These are phyloP conservation scores for Calonectria montana DNA, from an alignment of 2,329 filamentous ascomycete genomes.

Conservation along the genomic window DNA sequence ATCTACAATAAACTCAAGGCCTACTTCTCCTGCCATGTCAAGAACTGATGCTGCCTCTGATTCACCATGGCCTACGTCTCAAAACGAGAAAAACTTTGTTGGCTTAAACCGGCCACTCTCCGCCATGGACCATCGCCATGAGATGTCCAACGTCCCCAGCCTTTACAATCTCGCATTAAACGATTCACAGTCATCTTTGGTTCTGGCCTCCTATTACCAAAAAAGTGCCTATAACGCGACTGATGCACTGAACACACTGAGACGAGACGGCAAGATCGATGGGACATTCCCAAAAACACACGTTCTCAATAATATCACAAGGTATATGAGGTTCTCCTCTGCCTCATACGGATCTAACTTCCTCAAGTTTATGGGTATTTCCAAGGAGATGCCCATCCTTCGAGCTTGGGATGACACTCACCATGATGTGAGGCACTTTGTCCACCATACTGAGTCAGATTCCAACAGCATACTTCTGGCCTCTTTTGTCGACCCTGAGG, in stretches of 20 bases:
- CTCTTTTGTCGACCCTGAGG: conserved; percentile 77
- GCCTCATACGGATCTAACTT: conserved; percentile 75
- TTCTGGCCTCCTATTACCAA: conserved; percentile 61
- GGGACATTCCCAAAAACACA: conserved; percentile 71
- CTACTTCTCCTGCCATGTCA: conserved; percentile 55
- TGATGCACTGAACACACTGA: conserved; percentile 60
- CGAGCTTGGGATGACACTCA: conserved; percentile 62
- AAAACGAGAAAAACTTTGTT: conserved; percentile 27
- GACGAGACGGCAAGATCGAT: conserved; percentile 64
- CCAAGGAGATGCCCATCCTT: conserved; percentile 59
- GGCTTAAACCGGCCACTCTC: conserved; percentile 38
- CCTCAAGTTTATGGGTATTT: conserved; percentile 71
- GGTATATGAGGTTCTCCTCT: conserved; percentile 75
- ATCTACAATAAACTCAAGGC: conserved; percentile 56
- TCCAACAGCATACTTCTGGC: conserved; percentile 72
- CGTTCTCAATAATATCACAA: conserved; percentile 70
- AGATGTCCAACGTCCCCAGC: conserved; percentile 57
- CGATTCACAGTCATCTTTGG: conserved; percentile 65
- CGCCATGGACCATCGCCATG: conserved; percentile 38
- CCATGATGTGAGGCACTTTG: conserved; percentile 71
- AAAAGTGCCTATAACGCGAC: conserved; percentile 61
- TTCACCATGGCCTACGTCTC: conserved; percentile 33
- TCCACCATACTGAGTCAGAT: conserved; percentile 69
- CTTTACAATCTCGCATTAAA: conserved; percentile 71
- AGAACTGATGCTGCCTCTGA: conserved; percentile 41